Conservation (phyloP, 352 stramenopile species). For the Peronospora belbahrii region DNA sequence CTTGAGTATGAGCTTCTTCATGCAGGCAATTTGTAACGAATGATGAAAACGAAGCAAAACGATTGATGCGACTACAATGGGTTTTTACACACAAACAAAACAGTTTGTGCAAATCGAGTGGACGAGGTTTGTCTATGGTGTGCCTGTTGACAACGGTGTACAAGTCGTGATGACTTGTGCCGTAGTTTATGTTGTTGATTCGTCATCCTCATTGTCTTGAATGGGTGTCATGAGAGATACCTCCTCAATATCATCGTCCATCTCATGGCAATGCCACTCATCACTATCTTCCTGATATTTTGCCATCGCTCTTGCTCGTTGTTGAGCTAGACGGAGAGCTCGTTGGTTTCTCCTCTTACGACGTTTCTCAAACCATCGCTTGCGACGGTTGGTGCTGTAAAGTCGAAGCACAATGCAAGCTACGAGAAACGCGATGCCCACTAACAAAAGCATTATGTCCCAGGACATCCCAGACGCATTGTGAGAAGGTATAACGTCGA, state of each 20-base stretch:
- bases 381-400: constrained; percentile 43
- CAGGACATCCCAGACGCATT: constrained; percentile 28
- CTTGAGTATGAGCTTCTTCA: too few relatives aligned
- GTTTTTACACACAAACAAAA: background rate
- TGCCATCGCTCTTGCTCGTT: constrained; percentile 14
- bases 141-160: constrained; percentile 6
- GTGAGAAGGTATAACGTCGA: background rate
- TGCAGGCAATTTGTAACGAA: too few relatives aligned
- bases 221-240: constrained; percentile 34
- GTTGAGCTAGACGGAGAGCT: constrained; percentile 17
- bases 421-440: constrained; percentile 35
- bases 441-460: constrained; percentile 33
- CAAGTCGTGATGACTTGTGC: background rate
- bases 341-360: constrained; percentile 27
- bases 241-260: constrained; percentile 29
- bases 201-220: constrained; percentile 19
- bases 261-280: constrained; percentile 18
- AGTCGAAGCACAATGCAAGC: constrained; percentile 38
- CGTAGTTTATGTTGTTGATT: constrained; percentile 14
- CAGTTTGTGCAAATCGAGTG: background rate
- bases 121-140: constrained; percentile 7
- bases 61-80: too few relatives aligned
- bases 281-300: constrained; percentile 17
- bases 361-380: constrained; percentile 38
- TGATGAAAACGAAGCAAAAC: too few relatives aligned